Percentiles rank a stretch among this genome's conserved stretches.
phyloP scores from a whole-genome alignment of 2,329 filamentous ascomycete species.

The Cercospora sp. region DNA sequence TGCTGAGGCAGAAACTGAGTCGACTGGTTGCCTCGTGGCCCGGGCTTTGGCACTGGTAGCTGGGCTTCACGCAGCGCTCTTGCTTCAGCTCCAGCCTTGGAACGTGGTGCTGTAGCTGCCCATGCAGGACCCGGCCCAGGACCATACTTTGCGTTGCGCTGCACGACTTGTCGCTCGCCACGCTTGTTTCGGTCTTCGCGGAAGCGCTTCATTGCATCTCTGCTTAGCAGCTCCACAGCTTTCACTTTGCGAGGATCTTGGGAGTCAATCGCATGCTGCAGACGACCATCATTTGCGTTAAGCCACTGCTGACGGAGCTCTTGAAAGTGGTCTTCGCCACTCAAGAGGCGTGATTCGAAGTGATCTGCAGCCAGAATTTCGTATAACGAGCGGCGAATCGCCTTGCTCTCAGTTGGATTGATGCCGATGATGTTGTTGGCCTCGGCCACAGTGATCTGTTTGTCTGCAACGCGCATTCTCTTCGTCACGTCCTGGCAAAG shows the following conservation, averaged over 20 bases:
- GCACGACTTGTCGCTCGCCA: conserved; percentile 21
- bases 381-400: conserved; percentile 66
- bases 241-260: conserved; percentile 53
- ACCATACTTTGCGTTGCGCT: conserved; percentile 37
- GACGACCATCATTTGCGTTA: conserved; percentile 19
- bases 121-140: conserved; percentile 46
- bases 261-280: conserved; percentile 27
- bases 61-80: conserved; percentile 15
- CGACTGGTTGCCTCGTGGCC: conserved; percentile 7
- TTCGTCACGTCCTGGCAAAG: conserved; percentile 83
- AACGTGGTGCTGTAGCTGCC: conserved; percentile 22
- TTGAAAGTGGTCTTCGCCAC: conserved; percentile 69
- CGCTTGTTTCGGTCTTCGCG: conserved; percentile 63
- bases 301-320: conserved; percentile 70
- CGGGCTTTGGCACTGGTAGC: conserved; percentile 13
- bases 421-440: conserved; percentile 71
- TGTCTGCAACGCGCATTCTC: conserved; percentile 65
- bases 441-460: conserved; percentile 69
- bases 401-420: conserved; percentile 66
- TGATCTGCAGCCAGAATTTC: conserved; percentile 63
- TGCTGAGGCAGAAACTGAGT: conserved; percentile 4
- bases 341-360: conserved; percentile 72
- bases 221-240: conserved; percentile 69
- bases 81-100: conserved; percentile 14
- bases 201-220: conserved; percentile 75